Percentiles rank a stretch among this genome's conserved stretches.
Evolutionary conservation across 371 early-diverging fungal species (phyloP).

Genomic region (Batkoa obscura): DNA sequence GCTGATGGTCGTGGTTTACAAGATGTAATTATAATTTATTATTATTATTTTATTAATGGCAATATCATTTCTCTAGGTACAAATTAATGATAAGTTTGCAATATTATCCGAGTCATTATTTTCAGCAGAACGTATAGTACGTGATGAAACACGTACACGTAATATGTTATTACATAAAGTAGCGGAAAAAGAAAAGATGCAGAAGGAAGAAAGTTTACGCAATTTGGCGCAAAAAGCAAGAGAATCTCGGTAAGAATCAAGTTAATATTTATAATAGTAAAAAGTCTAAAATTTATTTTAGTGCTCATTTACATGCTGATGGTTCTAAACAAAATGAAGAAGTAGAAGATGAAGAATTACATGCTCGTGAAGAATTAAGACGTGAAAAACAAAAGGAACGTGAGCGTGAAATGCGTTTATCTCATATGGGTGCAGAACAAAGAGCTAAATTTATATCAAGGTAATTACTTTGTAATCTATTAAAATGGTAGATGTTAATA

Average conservation of each 20-base stretch:
- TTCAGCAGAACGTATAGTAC: conserved; percentile 83
- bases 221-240: conserved; percentile 80
- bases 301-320: no score
- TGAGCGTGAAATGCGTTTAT: conserved; percentile 72
- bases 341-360: conserved; percentile 24
- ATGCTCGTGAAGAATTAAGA: conserved; percentile 78
- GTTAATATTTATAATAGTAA: no score
- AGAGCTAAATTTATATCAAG: conserved; percentile 59
- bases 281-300: no score
- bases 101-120: conserved; percentile 84
- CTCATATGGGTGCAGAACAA: conserved; percentile 76
- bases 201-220: conserved; percentile 78
- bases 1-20: conserved; percentile 91
- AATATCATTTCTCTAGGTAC: conserved; percentile 11
- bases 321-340: conserved; percentile 7
- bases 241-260: conserved; percentile 39
- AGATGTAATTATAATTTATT: conserved; percentile 24
- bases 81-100: conserved; percentile 90
- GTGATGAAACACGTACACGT: conserved; percentile 81
- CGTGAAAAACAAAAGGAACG: conserved; percentile 64
- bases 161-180: conserved; percentile 74
- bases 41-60: neutral
- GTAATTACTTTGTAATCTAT: conserved; percentile 11
- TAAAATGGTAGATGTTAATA: neutral
- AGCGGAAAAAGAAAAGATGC: conserved; percentile 85